Evolutionary conservation across 2,329 filamentous ascomycete species (phyloP), one percentile per base, ranked within the genome.

Genomic region (Alternaria brassicicola): DNA sequence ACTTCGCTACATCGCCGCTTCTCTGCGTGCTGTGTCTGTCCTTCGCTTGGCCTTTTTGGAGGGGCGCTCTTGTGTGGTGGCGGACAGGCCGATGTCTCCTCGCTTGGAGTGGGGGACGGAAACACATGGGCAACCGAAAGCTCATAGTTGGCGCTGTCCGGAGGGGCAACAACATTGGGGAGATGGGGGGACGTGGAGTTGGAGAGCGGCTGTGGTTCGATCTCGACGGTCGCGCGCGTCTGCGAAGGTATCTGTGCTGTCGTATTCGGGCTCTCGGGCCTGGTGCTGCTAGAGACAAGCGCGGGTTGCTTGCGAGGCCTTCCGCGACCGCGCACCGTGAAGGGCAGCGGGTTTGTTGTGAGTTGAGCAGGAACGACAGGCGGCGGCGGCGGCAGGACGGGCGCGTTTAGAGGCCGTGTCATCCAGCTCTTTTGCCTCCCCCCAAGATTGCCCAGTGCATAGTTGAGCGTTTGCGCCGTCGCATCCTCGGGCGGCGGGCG

Each of bases 21-120:
- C 26, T 19, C 35, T 12, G 26, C 12, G 9, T 57, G 46, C 15
- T 41, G 41, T 12, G 31, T 25, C 8, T 17, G 33, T 28, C 21
- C 50, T 36, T 43, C 30, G 19, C 26, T 9, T 17, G 33, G 4
- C 15, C 33, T 7, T 30, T 47, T 35, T 8, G 48, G 2, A 12
- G 15, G 23, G 28, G 39, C 7, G 10, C 9, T 21, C 13, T 48
- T 55, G n/a, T 39, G 13, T 3, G 25, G 21, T 25, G 54, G 48
- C 42, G 52, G n/a, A 49, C 46, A 23, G 35, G 33, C 28, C 19
- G 23, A 41, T 7, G 54, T 54, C 23, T 88, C 86, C 63, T 89
- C 85, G 70, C 86, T 89, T 10, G 85, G 83, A 12, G 86, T 83
- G 30, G 88, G 87, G 13, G 88, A 89, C 6, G 86, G 85, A 48